Base-by-base conservation (phyloP, 1,139 yeast genomes). In the Diutina rugosa region DNA sequence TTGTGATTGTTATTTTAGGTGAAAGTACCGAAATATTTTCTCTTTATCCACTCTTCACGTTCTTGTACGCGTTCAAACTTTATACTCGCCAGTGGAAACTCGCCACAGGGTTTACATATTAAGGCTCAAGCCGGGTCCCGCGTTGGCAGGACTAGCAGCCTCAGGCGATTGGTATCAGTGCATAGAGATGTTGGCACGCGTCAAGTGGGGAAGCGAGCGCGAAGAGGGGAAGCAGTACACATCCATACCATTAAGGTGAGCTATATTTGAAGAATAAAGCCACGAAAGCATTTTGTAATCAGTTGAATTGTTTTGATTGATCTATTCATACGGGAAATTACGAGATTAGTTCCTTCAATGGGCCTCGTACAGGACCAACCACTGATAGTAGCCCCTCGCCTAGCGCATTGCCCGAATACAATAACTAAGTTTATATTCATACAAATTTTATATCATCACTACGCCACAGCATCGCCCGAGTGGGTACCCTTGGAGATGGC, bases 401-500 rank as follows among this genome's bases (percentile, higher is more conserved):
- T 21, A 21, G 4, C 26, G 3, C 26, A 21, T 21, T 21, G 4
- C 26, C 26, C 26, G 26, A 21, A 21, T 21, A 21, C 26, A 21
- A 21, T 3, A 35, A 8, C 41, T 35, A n/a, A 35, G n/a, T 35
- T 35, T 35, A 12, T 35, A 35, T 35, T 35, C 41, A 35, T 35
- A 35, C n/a, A 35, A 12, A 35, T 10, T 35, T 35, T 35, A 35
- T 35, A 35, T 35, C 41, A 35, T 35, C 41, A 35, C 41, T 35
- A 35, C 41, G 41, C 41, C 6, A 35, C 41, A 14, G 41, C 41
- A 35, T 35, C 41, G 5, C 41, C 41, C 41, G 41, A 7, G 6
- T 10, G 16, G 41, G 35, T 14, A 9, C 51, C 53, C 45, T 49
- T 49, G n/a, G 53, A 51, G 38, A 81, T 84, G 47, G 87, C 78